Conservation (phyloP, 805 yeast genomes). For the Naumovozyma dairenensis region DNA sequence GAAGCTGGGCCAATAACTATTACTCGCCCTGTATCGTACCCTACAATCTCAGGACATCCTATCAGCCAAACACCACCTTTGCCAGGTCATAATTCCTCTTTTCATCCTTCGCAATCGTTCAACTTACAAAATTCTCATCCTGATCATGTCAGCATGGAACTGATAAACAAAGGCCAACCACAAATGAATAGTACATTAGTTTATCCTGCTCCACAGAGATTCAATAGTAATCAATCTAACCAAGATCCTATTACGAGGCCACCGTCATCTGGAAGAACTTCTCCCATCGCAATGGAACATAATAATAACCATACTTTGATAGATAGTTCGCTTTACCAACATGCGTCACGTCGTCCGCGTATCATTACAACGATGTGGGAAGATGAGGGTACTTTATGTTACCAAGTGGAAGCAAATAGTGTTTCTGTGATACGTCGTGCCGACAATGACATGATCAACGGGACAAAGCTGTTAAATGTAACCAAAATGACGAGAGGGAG, state of each 20-base stretch:
- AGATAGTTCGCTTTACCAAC: not conserved
- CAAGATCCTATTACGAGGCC: not conserved
- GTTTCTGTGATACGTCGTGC: constrained; percentile 76
- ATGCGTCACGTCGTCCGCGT: constrained; percentile 29
- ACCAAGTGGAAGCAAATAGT: constrained; percentile 77
- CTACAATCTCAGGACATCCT: no score
- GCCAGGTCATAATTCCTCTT: no score
- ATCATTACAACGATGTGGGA: constrained; percentile 89
- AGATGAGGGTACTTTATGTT: constrained; percentile 75
- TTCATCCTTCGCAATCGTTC: no score
- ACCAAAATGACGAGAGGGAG: constrained; percentile 84
- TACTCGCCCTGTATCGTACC: no score
- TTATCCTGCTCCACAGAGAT: no score
- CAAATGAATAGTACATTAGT: no score
- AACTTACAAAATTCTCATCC: no score
- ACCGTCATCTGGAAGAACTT: not conserved
- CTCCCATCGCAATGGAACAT: not conserved
- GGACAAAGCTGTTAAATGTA: constrained; percentile 72
- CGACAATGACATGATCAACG: constrained; percentile 77
- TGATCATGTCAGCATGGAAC: no score
- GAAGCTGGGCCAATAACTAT: not conserved
- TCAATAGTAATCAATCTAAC: not conserved
- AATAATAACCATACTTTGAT: not conserved
- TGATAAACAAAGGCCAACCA: no score
- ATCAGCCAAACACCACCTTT: constrained; percentile 2